phyloP scores from a whole-genome alignment of 2,329 filamentous ascomycete genomes.

The Aspergillus pseudotamarii region DNA sequence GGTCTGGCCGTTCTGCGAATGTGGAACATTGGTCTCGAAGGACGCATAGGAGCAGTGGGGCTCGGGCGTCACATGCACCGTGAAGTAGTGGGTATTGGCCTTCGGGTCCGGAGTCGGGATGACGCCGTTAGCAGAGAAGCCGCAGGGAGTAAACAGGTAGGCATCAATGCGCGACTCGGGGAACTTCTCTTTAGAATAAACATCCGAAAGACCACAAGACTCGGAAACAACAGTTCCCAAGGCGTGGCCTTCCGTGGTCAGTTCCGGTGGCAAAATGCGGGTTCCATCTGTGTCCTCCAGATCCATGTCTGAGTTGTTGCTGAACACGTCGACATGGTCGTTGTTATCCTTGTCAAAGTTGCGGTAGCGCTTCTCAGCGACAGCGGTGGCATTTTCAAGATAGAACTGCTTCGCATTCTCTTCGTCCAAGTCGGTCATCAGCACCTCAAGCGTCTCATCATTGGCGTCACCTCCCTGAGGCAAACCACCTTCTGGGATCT shows the following conservation, averaged over 20 bases:
- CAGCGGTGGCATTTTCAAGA: conserved; percentile 80
- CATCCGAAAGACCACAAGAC: conserved; percentile 80
- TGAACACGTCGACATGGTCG: conserved; percentile 74
- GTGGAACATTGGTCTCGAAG: conserved; percentile 97
- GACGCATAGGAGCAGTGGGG: conserved; percentile 96
- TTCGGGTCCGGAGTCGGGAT: conserved; percentile 71
- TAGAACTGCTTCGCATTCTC: conserved; percentile 69
- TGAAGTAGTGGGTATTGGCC: conserved; percentile 84
- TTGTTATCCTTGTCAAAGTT: conserved; percentile 65
- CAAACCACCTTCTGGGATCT: conserved; percentile 49
- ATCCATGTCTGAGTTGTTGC: conserved; percentile 68
- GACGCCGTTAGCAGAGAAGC: conserved; percentile 96
- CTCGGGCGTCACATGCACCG: conserved; percentile 96
- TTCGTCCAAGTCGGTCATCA: conserved; percentile 71
- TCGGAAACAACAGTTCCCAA: conserved; percentile 92
- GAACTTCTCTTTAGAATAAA: conserved; percentile 85
- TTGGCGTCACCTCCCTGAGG: conserved; percentile 35
- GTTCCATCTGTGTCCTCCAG: conserved; percentile 56
- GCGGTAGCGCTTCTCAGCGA: conserved; percentile 80
- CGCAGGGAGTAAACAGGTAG: conserved; percentile 94
- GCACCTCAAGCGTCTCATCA: conserved; percentile 61
- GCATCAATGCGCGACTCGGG: conserved; percentile 93
- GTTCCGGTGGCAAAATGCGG: conserved; percentile 65
- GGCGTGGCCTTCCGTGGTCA: conserved; percentile 91
- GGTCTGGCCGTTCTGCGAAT: conserved; percentile 81